Conservation (phyloP, 768 basidiomycete species). For the Trametes punicea region DNA sequence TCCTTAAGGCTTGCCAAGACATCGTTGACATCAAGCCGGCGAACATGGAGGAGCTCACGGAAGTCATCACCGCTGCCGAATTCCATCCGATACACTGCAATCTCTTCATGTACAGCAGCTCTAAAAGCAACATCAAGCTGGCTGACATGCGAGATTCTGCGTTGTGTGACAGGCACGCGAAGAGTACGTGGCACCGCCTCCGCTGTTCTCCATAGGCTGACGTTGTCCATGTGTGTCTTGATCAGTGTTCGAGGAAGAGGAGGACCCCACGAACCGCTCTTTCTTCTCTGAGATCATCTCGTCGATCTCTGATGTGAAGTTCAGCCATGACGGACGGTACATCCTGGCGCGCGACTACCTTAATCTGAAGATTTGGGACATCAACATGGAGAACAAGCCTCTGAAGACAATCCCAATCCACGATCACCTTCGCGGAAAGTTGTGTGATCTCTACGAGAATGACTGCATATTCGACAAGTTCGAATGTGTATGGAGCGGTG, state of each 20-base stretch:
- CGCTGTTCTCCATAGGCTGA: conserved; percentile 2
- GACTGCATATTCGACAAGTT: conserved; percentile 99
- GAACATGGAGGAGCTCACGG: conserved; percentile 99
- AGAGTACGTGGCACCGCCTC: conserved; percentile 58
- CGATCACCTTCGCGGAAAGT: conserved; percentile 93
- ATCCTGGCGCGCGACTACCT: conserved; percentile 97
- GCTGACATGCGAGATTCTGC: conserved; percentile 99
- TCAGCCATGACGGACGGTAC: conserved; percentile 95
- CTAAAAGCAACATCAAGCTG: conserved; percentile 99
- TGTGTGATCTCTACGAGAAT: conserved; percentile 98
- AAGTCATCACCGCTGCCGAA: conserved; percentile 99
- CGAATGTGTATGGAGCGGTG: conserved; percentile 97
- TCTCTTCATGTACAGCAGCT: conserved; percentile 99
- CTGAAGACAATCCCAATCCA: conserved; percentile 98
- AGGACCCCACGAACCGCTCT: conserved; percentile 94
- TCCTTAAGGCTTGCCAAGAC: conserved; percentile 59
- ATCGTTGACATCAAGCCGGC: conserved; percentile 99
- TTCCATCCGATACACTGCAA: conserved; percentile 98
- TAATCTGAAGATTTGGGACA: conserved; percentile 98
- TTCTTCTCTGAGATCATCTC: conserved; percentile 99
- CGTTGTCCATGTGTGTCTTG: conserved; percentile 3
- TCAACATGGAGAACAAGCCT: conserved; percentile 97
- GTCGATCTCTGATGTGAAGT: conserved; percentile 99
- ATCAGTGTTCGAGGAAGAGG: conserved; percentile 96
- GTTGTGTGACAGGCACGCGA: conserved; percentile 92